Conservation (phyloP, 2,329 filamentous ascomycete species). For the Xylaria multiplex region DNA sequence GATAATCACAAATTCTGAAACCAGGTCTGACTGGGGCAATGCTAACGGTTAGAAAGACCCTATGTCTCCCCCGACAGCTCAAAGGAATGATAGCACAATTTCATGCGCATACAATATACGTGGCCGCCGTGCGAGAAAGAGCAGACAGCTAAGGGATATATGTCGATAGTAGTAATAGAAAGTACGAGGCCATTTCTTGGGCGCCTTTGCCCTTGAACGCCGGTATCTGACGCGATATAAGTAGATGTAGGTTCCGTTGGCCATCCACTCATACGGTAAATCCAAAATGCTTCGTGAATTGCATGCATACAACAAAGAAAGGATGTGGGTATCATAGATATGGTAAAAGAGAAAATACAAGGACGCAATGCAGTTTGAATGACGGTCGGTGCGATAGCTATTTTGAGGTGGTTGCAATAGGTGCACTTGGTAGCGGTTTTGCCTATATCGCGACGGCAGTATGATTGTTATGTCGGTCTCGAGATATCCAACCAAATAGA, state of each 20-base stretch:
- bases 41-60: not conserved
- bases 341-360: constrained; percentile 39
- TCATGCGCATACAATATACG: not conserved
- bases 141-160: constrained; percentile 39
- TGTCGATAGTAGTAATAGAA: constrained; percentile 40
- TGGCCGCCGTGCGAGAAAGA: constrained; percentile 1
- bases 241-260: constrained; percentile 41
- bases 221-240: constrained; percentile 42
- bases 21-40: not conserved
- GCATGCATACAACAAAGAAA: constrained; percentile 43
- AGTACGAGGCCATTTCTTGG: constrained; percentile 22
- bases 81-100: not conserved
- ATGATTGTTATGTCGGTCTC: constrained; percentile 53
- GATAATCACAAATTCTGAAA: constrained; percentile 9
- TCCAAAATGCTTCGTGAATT: constrained; percentile 45
- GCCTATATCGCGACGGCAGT: constrained; percentile 41
- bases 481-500: constrained; percentile 63
- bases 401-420: not conserved
- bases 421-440: constrained; percentile 3
- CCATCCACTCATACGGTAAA: constrained; percentile 38
- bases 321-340: constrained; percentile 49
- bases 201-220: constrained; percentile 37
- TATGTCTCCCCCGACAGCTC: not conserved
- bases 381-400: not conserved
- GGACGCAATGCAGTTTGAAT: constrained; percentile 30